phyloP scores from a whole-genome alignment of 139 green algal species.

The Tetradesmus lagerheimii region DNA sequence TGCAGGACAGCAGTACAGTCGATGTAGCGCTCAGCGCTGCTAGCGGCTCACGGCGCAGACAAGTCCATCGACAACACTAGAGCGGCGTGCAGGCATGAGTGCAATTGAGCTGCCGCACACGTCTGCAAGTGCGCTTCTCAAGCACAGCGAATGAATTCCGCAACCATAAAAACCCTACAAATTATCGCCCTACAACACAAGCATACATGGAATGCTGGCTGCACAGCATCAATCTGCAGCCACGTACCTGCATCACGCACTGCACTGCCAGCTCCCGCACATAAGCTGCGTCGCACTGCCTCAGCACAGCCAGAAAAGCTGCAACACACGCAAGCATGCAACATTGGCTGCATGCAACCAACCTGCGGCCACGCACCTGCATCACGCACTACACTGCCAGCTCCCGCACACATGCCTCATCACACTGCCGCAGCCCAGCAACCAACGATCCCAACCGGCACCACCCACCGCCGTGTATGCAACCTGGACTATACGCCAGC shows the following conservation, averaged over 20 bases:
- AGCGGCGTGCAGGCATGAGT: too few species aligned
- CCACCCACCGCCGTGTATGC: constrained; percentile 83
- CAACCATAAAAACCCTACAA: too few species aligned
- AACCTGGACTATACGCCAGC: constrained; percentile 78
- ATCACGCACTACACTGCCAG: constrained; percentile 83
- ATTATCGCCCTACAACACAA: too few species aligned
- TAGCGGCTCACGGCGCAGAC: too few species aligned
- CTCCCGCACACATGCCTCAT: constrained; percentile 78
- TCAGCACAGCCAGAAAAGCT: constrained; percentile 80
- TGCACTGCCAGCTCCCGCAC: constrained; percentile 88
- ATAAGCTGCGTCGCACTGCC: constrained; percentile 69
- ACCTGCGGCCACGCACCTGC: constrained; percentile 38
- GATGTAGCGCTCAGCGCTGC: too few species aligned
- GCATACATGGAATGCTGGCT: background rate
- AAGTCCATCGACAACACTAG: too few species aligned
- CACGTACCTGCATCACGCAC: constrained; percentile 68
- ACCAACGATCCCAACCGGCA: constrained; percentile 88
- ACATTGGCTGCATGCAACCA: background rate
- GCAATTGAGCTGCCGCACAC: too few species aligned
- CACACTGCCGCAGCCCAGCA: constrained; percentile 83
- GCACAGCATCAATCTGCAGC: background rate
- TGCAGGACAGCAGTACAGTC: constrained; percentile 15
- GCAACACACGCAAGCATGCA: background rate
- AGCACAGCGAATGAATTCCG: too few species aligned
- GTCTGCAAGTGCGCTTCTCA: too few species aligned